Conservation (phyloP, 345 rosid genomes). For the Euphorbia tirucalli region DNA sequence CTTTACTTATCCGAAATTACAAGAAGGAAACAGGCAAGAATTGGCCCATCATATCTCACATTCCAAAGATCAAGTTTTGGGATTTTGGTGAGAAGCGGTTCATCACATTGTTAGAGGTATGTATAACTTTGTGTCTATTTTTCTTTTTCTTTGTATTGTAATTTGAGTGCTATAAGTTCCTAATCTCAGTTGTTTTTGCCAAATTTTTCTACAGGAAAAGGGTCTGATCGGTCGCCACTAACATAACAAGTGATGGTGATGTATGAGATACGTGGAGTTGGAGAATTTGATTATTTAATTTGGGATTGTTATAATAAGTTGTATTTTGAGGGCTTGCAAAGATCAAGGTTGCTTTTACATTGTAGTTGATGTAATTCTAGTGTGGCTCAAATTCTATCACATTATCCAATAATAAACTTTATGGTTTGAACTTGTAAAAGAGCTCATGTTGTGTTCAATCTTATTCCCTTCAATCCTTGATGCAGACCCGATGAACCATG, state of each 20-base stretch:
- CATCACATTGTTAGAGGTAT: conserved; percentile 2
- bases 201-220: neutral
- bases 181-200: neutral
- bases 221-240: neutral
- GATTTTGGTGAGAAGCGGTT: conserved; percentile 4
- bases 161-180: neutral
- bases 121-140: neutral
- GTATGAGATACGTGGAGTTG: no score
- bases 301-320: no score
- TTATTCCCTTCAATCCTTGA: no score
- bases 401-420: no score
- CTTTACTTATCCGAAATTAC: neutral
- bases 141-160: neutral
- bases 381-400: no score
- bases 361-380: no score
- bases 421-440: no score
- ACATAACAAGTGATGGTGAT: neutral
- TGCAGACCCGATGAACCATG: no score
- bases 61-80: neutral
- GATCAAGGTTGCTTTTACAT: no score
- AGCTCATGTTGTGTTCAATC: no score
- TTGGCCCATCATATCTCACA: conserved; percentile 4
- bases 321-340: no score
- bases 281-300: no score
- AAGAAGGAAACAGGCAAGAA: neutral